These are phyloP conservation scores for Kandelia obovata DNA, from an alignment of 345 rosid species.

Conservation along the genomic window DNA sequence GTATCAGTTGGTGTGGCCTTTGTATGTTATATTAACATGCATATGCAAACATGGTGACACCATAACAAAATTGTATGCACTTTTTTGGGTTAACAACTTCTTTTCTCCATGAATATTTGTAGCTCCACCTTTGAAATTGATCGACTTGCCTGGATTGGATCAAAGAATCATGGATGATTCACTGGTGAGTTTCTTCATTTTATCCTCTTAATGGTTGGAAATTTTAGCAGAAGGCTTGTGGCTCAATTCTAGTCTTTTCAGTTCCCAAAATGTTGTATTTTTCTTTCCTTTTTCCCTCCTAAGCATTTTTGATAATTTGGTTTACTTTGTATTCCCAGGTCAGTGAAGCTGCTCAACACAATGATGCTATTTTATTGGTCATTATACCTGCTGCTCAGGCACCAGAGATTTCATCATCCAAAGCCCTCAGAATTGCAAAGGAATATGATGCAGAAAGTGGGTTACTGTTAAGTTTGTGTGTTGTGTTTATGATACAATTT, in stretches of 20 bases:
- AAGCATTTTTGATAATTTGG: conserved; percentile 15
- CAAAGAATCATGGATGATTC: conserved; percentile 88
- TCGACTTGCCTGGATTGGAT: conserved; percentile 97
- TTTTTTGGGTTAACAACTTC: neutral
- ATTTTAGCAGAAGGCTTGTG: conserved; percentile 4
- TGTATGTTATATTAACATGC: neutral
- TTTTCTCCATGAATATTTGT: conserved; percentile 18
- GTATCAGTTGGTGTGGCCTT: neutral
- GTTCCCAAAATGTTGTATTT: neutral
- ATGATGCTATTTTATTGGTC: conserved; percentile 88
- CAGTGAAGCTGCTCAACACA: conserved; percentile 69
- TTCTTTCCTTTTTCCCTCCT: neutral
- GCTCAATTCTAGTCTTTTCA: neutral
- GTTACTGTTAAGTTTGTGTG: conserved; percentile 19
- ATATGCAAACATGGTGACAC: neutral
- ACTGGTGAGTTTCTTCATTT: conserved; percentile 49
- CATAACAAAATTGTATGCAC: neutral
- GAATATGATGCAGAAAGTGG: conserved; percentile 87
- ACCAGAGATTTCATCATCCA: conserved; percentile 85
- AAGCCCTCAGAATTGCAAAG: conserved; percentile 85
- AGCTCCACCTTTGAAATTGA: conserved; percentile 94
- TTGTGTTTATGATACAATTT: neutral
- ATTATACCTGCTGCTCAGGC: conserved; percentile 86
- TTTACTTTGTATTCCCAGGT: conserved; percentile 43
- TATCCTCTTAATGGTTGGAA: neutral